Evolutionary conservation across 2,329 filamentous ascomycete species (phyloP).

Genomic region (Massarina eburnea): DNA sequence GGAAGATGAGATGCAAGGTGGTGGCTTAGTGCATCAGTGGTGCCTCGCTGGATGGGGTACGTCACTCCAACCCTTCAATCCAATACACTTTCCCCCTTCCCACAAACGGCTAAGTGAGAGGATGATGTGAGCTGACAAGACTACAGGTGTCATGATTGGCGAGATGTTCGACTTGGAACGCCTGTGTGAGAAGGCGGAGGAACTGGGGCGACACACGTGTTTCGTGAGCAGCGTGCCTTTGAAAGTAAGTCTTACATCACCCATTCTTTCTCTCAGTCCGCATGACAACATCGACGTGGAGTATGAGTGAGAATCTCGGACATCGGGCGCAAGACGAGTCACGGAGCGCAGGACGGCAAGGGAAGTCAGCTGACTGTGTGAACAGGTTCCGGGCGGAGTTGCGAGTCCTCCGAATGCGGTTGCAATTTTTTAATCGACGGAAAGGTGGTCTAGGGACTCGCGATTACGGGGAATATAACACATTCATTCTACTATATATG

Average conservation of each 20-base stretch:
- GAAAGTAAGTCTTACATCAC: conserved; percentile 42
- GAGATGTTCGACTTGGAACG: conserved; percentile 52
- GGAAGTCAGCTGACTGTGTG: conserved; percentile 10
- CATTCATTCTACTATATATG: not conserved
- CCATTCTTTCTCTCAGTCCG: not conserved
- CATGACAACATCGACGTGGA: too few relatives aligned
- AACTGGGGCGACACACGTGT: conserved; percentile 58
- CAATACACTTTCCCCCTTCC: not conserved
- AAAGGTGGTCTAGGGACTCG: too few relatives aligned
- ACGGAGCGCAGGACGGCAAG: not conserved
- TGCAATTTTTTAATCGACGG: conserved; percentile 35
- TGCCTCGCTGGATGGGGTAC: conserved; percentile 36
- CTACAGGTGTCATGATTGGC: conserved; percentile 36
- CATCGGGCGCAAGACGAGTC: too few relatives aligned
- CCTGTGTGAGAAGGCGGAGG: conserved; percentile 56
- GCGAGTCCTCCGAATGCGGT: conserved; percentile 43
- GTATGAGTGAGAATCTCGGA: too few relatives aligned
- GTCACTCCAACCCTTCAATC: conserved; percentile 1
- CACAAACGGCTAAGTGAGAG: not conserved
- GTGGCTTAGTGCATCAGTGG: conserved; percentile 39
- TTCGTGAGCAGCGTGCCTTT: conserved; percentile 63
- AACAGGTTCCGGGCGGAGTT: conserved; percentile 51
- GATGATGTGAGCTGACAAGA: conserved; percentile 4
- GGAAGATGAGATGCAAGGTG: conserved; percentile 40
- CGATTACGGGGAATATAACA: too few relatives aligned